phyloP scores from a whole-genome alignment of 768 basidiomycete species.

The Xerocomellus amylosporus region DNA sequence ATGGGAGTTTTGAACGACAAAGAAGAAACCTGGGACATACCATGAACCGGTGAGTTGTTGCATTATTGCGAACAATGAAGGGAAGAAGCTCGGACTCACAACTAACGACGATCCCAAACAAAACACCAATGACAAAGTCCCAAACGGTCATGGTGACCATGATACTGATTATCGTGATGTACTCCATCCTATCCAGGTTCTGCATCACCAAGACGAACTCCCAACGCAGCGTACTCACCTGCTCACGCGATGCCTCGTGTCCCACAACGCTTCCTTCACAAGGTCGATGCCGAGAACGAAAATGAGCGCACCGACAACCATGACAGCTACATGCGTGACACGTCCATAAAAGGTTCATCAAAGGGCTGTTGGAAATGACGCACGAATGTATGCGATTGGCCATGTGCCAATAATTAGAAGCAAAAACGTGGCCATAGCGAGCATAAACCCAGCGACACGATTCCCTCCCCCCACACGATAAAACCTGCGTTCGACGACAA shows the following conservation, averaged over 20 bases:
- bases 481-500: constrained; percentile 45
- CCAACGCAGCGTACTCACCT: constrained; percentile 41
- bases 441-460: constrained; percentile 78
- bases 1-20: constrained; percentile 94
- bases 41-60: background rate
- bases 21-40: constrained; percentile 69
- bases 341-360: background rate
- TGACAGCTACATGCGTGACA: constrained; percentile 56
- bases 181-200: constrained; percentile 54
- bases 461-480: constrained; percentile 92
- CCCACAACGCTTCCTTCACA: constrained; percentile 95
- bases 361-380: constrained; percentile 28
- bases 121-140: constrained; percentile 93
- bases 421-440: constrained; percentile 68
- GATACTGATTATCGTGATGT: constrained; percentile 80
- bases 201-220: constrained; percentile 2
- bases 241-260: constrained; percentile 86
- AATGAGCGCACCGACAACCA: constrained; percentile 89
- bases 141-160: constrained; percentile 90
- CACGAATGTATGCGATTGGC: constrained; percentile 90
- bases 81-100: constrained; percentile 47
- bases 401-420: constrained; percentile 82
- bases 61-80: background rate
- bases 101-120: constrained; percentile 89
- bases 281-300: constrained; percentile 94